A percentile compares a stretch with the other conserved stretches of the same genome.
These are phyloP conservation scores for Cladosporium sp. DNA, from an alignment of 2,329 filamentous ascomycete genomes.

Conservation along the genomic window DNA sequence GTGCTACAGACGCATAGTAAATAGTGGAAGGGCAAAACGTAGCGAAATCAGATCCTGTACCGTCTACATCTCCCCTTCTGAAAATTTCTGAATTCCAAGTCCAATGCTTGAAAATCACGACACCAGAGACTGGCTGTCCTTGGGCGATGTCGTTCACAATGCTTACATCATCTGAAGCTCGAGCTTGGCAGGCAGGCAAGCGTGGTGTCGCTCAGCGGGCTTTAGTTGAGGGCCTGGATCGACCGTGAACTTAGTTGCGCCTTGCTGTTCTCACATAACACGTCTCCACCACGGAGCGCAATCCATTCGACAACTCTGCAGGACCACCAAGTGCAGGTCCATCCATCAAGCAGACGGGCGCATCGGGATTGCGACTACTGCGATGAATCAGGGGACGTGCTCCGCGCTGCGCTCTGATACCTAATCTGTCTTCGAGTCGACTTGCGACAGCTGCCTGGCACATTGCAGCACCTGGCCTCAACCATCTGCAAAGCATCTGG, in stretches of 20 bases:
- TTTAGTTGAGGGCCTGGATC: not conserved
- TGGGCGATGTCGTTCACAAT: not conserved
- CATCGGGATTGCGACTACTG: conserved; percentile 8
- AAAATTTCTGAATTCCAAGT: too few relatives aligned
- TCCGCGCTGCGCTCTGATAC: conserved; percentile 11
- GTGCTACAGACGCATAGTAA: not conserved
- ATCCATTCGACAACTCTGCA: not conserved
- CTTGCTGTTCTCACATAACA: conserved; percentile 6
- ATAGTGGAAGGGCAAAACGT: not conserved
- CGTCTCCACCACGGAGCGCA: conserved; percentile 5
- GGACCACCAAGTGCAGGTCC: not conserved
- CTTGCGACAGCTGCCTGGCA: conserved; percentile 7
- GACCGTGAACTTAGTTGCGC: conserved; percentile 8
- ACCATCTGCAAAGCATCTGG: not conserved
- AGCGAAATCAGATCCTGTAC: not conserved
- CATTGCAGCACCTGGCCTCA: not conserved
- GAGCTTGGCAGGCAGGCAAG: not conserved
- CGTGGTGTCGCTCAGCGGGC: not conserved
- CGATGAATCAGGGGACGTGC: conserved; percentile 11
- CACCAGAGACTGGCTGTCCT: not conserved
- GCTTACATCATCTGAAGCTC: conserved; percentile 8
- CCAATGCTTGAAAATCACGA: not conserved
- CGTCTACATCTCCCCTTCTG: too few relatives aligned
- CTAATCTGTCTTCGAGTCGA: conserved; percentile 2
- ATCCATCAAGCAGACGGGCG: not conserved